Evolutionary conservation across 139 green algal species (phyloP).

Genomic region (Chlamydomonas applanata): DNA sequence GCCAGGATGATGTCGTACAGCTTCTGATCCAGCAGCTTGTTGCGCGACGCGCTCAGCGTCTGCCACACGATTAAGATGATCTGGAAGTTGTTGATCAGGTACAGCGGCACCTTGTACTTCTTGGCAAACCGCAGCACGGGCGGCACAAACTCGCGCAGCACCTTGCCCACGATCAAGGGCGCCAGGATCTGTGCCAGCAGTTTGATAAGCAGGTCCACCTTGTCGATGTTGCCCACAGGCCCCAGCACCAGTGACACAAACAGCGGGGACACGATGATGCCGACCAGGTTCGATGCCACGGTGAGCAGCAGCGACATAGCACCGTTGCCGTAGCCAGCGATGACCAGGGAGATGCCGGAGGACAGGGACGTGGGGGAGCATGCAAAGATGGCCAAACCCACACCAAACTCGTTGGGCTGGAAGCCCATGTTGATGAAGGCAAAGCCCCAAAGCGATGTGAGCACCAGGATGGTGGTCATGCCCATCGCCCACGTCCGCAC

Average conservation of each 20-base stretch:
- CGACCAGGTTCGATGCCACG: conserved; percentile 75
- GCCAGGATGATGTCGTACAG: conserved; percentile 53
- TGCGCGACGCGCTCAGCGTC: conserved; percentile 48
- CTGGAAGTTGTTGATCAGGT: conserved; percentile 58
- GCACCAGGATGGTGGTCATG: conserved; percentile 58
- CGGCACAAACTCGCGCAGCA: conserved; percentile 38
- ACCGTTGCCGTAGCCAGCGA: conserved; percentile 62
- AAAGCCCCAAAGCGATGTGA: conserved; percentile 71
- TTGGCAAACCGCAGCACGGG: conserved; percentile 20
- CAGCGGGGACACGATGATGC: conserved; percentile 70
- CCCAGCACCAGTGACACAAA: conserved; percentile 58
- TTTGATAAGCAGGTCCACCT: conserved; percentile 71
- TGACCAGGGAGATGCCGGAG: conserved; percentile 65
- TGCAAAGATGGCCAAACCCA: conserved; percentile 80
- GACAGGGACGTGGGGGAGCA: conserved; percentile 82
- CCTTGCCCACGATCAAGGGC: conserved; percentile 66
- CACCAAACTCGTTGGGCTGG: conserved; percentile 59
- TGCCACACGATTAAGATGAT: conserved; percentile 72
- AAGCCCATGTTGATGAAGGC: conserved; percentile 47
- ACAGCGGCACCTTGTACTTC: conserved; percentile 53
- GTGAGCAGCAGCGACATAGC: conserved; percentile 81
- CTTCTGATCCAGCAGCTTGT: conserved; percentile 51
- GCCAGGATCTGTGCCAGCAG: conserved; percentile 76
- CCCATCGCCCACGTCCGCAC: conserved; percentile 53
- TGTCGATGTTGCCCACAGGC: conserved; percentile 44